A percentile compares a stretch with the other conserved stretches of the same genome.
Evolutionary conservation across 768 basidiomycete genomes (phyloP).

Genomic region (Paxillus rubicundulus): DNA sequence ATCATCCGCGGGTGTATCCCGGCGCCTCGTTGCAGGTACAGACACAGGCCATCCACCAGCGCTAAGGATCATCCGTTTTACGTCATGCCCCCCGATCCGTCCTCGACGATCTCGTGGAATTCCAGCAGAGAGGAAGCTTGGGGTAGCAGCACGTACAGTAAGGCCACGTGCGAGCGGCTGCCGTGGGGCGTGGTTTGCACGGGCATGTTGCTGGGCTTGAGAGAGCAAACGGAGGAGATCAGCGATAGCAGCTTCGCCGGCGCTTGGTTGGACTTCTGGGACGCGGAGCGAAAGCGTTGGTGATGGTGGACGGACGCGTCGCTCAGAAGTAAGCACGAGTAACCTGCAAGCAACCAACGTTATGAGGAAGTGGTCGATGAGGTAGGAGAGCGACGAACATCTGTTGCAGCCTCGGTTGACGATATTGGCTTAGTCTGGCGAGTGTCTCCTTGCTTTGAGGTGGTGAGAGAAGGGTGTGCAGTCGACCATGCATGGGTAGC

Average conservation of each 20-base stretch:
- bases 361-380: not conserved
- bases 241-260: conserved; percentile 65
- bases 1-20: conserved; percentile 16
- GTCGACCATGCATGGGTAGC: conserved; percentile 55
- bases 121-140: conserved; percentile 71
- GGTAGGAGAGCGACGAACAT: conserved; percentile 49
- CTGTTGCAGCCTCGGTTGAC: conserved; percentile 73
- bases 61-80: conserved; percentile 28
- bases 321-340: conserved; percentile 71
- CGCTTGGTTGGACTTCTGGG: conserved; percentile 51
- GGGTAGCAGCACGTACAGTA: conserved; percentile 35
- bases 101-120: conserved; percentile 77
- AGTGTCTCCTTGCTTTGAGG: conserved; percentile 55
- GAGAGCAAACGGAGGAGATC: conserved; percentile 66
- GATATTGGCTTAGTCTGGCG: conserved; percentile 52
- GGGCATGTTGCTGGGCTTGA: conserved; percentile 44
- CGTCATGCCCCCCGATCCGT: conserved; percentile 51
- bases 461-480: conserved; percentile 55
- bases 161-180: conserved; percentile 27
- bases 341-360: conserved; percentile 43
- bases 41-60: conserved; percentile 24
- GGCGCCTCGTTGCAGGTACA: conserved; percentile 7
- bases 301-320: conserved; percentile 51
- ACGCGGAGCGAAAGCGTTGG: conserved; percentile 57
- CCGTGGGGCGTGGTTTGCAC: conserved; percentile 27